A percentile compares a stretch with the other conserved stretches of the same genome.
Conservation (phyloP, 257 asterid genomes). For the Solanum paucissectum region DNA sequence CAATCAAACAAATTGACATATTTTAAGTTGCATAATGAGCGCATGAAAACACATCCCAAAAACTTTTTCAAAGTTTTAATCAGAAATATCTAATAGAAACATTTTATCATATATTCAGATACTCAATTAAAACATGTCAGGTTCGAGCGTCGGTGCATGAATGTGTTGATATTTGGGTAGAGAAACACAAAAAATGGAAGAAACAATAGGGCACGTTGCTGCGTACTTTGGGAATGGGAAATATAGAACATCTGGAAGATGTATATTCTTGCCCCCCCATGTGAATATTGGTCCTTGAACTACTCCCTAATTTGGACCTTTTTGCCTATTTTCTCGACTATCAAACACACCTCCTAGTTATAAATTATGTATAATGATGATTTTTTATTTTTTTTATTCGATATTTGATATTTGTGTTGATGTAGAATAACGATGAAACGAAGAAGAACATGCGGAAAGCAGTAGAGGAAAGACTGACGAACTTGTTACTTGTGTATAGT, state of each 20-base stretch:
- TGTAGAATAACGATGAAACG: rapidly evolving
- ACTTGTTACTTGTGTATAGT: background rate
- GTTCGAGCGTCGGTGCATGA: background rate
- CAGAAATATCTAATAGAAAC: rapidly evolving
- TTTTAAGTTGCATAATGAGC: background rate
- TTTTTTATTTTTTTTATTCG: background rate
- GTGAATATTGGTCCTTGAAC: background rate
- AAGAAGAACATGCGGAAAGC: background rate
- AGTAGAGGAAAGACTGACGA: background rate
- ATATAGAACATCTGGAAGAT: background rate
- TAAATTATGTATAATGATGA: background rate
- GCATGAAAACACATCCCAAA: background rate
- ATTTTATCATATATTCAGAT: background rate
- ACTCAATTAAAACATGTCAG: background rate
- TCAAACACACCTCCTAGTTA: background rate
- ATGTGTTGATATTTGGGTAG: background rate
- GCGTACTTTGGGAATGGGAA: background rate
- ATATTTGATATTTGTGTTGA: background rate
- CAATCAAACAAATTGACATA: background rate
- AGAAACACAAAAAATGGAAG: background rate
- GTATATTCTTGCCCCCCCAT: background rate
- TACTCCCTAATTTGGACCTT: background rate
- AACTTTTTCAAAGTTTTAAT: rapidly evolving
- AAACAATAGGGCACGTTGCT: background rate
- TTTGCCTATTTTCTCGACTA: background rate